Evolutionary conservation across 306 rosid genomes (phyloP).

Genomic region (Cucumis sativus): Cucumber_9930_V3 NC_026658.2:17660501-17661000

Average conservation of each 20-base stretch:
- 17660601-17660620: background rate
- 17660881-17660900: conserved; percentile 80
- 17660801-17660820: conserved; percentile 13
- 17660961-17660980: conserved; percentile 60
- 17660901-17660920: conserved; percentile 80
- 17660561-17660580: background rate
- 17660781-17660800: background rate
- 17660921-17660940: conserved; percentile 79
- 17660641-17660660: conserved; percentile 89
- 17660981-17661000: conserved; percentile 40
- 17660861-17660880: conserved; percentile 64
- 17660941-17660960: conserved; percentile 52
- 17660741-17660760: conserved; percentile 92
- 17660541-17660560: conserved; percentile 70
- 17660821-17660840: conserved; percentile 19
- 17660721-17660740: conserved; percentile 97
- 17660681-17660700: conserved; percentile 87
- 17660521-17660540: conserved; percentile 78
- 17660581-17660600: conserved; percentile 5
- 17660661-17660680: conserved; percentile 88
- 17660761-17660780: conserved; percentile 37
- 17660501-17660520: conserved; percentile 89
- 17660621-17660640: conserved; percentile 71
- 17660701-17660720: conserved; percentile 92
- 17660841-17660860: conserved; percentile 90